Evolutionary conservation across 768 basidiomycete species (phyloP).

Genomic region (Calvatia gigantea): DNA sequence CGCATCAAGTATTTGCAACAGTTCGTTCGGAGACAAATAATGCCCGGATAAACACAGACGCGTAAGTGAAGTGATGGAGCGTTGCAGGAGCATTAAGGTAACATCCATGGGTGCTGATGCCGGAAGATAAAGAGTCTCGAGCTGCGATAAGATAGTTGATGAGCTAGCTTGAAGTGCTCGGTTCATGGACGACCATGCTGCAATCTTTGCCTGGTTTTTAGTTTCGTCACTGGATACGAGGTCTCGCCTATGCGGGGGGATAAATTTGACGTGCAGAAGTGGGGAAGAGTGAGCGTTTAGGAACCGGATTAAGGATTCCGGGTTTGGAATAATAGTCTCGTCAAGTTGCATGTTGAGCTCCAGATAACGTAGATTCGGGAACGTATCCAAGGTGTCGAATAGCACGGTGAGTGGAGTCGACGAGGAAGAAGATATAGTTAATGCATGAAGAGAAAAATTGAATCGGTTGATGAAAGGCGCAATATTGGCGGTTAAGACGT

Average conservation of each 20-base stretch:
- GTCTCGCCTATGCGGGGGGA: neutral
- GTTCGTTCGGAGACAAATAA: neutral
- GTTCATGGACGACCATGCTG: neutral
- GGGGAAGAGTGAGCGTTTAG: slow-evolving; percentile 17
- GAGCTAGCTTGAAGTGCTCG: neutral
- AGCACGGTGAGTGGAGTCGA: slow-evolving; percentile 29
- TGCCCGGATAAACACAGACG: neutral
- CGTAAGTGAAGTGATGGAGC: neutral
- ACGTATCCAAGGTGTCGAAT: slow-evolving; percentile 24
- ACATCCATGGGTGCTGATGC: neutral
- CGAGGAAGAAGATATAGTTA: slow-evolving; percentile 31
- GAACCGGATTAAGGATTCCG: slow-evolving; percentile 19
- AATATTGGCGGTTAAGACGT: slow-evolving; percentile 11
- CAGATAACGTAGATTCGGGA: slow-evolving; percentile 24
- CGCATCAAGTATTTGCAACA: neutral
- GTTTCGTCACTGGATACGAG: neutral
- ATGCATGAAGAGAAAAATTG: slow-evolving; percentile 20
- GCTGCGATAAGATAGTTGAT: neutral
- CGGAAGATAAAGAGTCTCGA: neutral
- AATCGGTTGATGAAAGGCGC: slow-evolving; percentile 33
- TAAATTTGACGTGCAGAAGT: slow-evolving; percentile 22
- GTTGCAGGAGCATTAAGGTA: neutral
- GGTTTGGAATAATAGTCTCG: slow-evolving; percentile 20
- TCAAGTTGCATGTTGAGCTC: slow-evolving; percentile 21
- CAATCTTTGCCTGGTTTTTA: neutral